These are phyloP conservation scores for Fragaria iinumae DNA, from an alignment of 306 rosid species.

Conservation along the genomic window DNA sequence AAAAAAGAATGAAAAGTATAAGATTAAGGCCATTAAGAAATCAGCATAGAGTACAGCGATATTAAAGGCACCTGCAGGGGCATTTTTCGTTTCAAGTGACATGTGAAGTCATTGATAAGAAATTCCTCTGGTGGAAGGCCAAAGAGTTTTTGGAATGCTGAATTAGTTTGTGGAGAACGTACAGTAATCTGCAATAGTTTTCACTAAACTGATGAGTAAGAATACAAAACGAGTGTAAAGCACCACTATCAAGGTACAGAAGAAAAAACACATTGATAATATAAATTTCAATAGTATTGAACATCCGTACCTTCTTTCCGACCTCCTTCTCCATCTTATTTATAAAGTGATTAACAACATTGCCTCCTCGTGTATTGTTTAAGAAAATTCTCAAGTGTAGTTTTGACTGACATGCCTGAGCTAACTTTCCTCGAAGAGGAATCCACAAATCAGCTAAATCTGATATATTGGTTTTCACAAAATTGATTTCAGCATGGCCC, in stretches of 20 bases:
- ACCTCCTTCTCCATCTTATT: constrained; percentile 99
- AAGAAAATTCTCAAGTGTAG: constrained; percentile 83
- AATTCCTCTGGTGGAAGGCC: constrained; percentile 96
- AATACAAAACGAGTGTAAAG: constrained; percentile 18
- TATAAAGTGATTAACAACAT: constrained; percentile 66
- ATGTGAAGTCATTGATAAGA: constrained; percentile 92
- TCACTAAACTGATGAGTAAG: constrained; percentile 16
- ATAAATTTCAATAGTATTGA: constrained; percentile 18
- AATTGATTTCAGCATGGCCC: constrained; percentile 77
- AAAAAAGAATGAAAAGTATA: constrained; percentile 2
- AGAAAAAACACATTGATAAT: constrained; percentile 13
- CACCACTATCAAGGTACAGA: constrained; percentile 10
- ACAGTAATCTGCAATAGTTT: constrained; percentile 57
- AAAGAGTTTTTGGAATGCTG: constrained; percentile 89
- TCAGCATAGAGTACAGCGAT: constrained; percentile 18
- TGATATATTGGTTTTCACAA: constrained; percentile 77
- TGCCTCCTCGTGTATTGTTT: constrained; percentile 76
- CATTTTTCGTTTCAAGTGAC: constrained; percentile 94
- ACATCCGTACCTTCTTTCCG: constrained; percentile 77
- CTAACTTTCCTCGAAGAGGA: constrained; percentile 86
- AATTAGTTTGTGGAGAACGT: constrained; percentile 97
- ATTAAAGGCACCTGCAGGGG: constrained; percentile 70
- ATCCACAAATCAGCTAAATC: constrained; percentile 90
- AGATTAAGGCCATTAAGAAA: background rate
- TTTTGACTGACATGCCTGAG: constrained; percentile 76